Conservation (phyloP, 2,329 filamentous ascomycete genomes). For the Phialocephala subalpina region DNA sequence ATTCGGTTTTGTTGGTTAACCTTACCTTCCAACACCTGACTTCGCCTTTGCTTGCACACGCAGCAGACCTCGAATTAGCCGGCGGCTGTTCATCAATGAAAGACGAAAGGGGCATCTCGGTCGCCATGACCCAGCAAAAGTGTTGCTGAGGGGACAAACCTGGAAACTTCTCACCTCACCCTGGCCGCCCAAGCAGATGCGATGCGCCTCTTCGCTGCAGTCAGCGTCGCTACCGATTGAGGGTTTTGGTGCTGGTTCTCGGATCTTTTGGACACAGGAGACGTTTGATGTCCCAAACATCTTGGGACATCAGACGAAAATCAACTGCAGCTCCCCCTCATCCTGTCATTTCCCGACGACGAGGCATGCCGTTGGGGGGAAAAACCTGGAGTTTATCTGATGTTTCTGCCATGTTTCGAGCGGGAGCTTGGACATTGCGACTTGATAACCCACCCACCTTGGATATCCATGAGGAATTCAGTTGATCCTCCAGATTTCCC, state of each 20-base stretch:
- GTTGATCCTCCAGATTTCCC: not conserved
- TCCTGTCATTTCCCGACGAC: slow-evolving; percentile 7
- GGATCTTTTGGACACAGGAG: slow-evolving; percentile 10
- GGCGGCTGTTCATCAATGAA: slow-evolving; percentile 30
- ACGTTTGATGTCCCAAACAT: slow-evolving; percentile 11
- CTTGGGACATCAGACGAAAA: slow-evolving; percentile 12
- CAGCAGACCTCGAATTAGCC: slow-evolving; percentile 19
- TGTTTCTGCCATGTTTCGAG: slow-evolving; percentile 6
- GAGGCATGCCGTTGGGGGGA: not conserved
- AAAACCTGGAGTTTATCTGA: slow-evolving; percentile 6
- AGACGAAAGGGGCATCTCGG: slow-evolving; percentile 6
- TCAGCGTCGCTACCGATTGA: slow-evolving; percentile 9
- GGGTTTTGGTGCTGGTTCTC: not conserved
- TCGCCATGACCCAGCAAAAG: slow-evolving; percentile 16
- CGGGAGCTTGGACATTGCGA: slow-evolving; percentile 1
- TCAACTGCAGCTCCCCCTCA: slow-evolving; percentile 1
- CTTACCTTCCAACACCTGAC: not conserved
- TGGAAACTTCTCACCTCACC: slow-evolving; percentile 3
- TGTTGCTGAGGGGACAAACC: slow-evolving; percentile 3
- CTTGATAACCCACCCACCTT: not conserved
- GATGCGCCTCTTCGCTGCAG: not conserved
- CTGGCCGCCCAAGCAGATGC: slow-evolving; percentile 4
- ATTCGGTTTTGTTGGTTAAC: not conserved
- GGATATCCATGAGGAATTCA: slow-evolving; percentile 1
- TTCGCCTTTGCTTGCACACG: not conserved